Evolutionary conservation across 208 protist species (phyloP).

Genomic region (Blastocrithidia nonstop): DNA sequence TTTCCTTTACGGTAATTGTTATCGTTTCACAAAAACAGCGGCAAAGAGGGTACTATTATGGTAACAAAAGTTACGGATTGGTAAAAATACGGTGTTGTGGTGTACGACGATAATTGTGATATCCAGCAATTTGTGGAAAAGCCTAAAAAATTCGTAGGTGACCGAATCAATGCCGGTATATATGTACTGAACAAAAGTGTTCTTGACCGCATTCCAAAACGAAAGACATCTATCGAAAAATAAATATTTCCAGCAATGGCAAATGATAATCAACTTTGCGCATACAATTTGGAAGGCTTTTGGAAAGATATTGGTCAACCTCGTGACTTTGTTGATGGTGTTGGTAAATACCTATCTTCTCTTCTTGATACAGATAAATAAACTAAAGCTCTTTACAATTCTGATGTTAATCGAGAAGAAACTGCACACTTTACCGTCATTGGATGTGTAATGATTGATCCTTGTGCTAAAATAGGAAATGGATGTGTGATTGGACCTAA

Average conservation of each 20-base stretch:
- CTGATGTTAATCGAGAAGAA: slow-evolving; percentile 10
- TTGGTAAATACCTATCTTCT: slow-evolving; percentile 71
- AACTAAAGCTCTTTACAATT: slow-evolving; percentile 13
- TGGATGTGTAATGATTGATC: slow-evolving; percentile 77
- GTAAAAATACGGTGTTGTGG: slow-evolving; percentile 96
- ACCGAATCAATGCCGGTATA: slow-evolving; percentile 95
- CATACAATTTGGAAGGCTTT: slow-evolving; percentile 91
- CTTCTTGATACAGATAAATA: slow-evolving; percentile 18
- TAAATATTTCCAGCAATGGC: slow-evolving; percentile 95
- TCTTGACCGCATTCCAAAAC: slow-evolving; percentile 86
- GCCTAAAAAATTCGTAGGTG: slow-evolving; percentile 90
- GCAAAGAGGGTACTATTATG: slow-evolving; percentile 94
- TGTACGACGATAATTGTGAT: slow-evolving; percentile 76
- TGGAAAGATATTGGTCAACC: slow-evolving; percentile 98
- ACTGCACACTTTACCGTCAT: slow-evolving; percentile 26
- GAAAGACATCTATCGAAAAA: slow-evolving; percentile 92
- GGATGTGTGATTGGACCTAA: slow-evolving; percentile 91
- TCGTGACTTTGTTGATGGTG: slow-evolving; percentile 85
- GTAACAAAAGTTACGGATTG: slow-evolving; percentile 92
- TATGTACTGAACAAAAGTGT: slow-evolving; percentile 94
- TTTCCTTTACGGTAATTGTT: slow-evolving; percentile 92
- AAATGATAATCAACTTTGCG: slow-evolving; percentile 82
- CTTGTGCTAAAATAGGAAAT: slow-evolving; percentile 82
- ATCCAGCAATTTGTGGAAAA: slow-evolving; percentile 95
- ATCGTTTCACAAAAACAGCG: slow-evolving; percentile 89